These are phyloP conservation scores for Darksidea phi DNA, from an alignment of 495 filamentous ascomycete species.

Conservation along the genomic window DNA sequence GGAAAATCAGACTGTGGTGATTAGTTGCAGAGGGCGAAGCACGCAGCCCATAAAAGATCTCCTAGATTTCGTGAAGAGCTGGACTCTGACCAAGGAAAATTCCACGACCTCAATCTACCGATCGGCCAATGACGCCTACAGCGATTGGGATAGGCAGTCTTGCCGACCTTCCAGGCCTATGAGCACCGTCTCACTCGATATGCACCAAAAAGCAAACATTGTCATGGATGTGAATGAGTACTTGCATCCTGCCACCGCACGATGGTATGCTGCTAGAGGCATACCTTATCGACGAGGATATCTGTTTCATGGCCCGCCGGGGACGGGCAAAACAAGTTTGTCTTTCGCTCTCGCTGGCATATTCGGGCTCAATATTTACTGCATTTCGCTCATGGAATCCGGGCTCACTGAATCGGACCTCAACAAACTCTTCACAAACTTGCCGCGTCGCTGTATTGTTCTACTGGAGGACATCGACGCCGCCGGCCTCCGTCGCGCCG, in stretches of 20 bases:
- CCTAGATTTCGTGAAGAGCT: conserved; percentile 52
- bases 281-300: conserved; percentile 48
- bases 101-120: conserved; percentile 54
- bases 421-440: conserved; percentile 63
- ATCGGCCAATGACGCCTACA: conserved; percentile 40
- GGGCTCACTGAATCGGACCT: conserved; percentile 70
- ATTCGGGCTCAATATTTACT: conserved; percentile 70
- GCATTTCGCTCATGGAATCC: conserved; percentile 62
- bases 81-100: conserved; percentile 37
- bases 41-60: conserved; percentile 63
- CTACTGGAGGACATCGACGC: conserved; percentile 74
- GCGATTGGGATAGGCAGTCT: conserved; percentile 62
- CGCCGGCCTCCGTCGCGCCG: conserved; percentile 62
- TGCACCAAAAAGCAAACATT: conserved; percentile 66
- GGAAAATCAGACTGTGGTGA: conserved; percentile 47
- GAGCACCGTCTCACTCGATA: conserved; percentile 79
- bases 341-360: conserved; percentile 66
- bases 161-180: conserved; percentile 73
- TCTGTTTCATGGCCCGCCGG: conserved; percentile 46
- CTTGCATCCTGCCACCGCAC: conserved; percentile 64
- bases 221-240: conserved; percentile 86
- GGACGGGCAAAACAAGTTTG: conserved; percentile 46
- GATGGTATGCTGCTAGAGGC: conserved; percentile 75
- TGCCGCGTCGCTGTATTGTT: conserved; percentile 67
- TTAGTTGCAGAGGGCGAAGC: conserved; percentile 53